Conservation (phyloP, 2,329 filamentous ascomycete species). For the Paraphoma chrysanthemicola region DNA sequence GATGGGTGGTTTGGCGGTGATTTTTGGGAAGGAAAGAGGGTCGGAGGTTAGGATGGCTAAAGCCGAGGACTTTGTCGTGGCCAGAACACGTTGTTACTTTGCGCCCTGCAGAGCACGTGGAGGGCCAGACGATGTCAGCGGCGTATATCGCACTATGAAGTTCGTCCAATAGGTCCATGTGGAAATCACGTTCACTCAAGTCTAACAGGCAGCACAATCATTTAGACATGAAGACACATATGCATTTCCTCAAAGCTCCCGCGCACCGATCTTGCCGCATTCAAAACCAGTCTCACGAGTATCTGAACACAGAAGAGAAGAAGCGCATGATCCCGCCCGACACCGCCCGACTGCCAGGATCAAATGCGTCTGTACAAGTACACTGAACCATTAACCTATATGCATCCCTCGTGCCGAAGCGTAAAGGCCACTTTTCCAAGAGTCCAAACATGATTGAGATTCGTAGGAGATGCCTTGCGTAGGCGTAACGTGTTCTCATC, state of each 20-base stretch:
- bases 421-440: slow-evolving; percentile 15
- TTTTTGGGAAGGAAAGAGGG: slow-evolving; percentile 12
- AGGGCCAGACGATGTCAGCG: background rate
- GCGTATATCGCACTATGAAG: background rate
- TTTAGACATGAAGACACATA: background rate
- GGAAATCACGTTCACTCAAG: too few relatives aligned
- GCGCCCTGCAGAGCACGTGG: background rate
- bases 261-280: slow-evolving; percentile 6
- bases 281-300: slow-evolving; percentile 9
- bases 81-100: background rate
- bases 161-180: too few relatives aligned
- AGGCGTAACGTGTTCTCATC: slow-evolving; percentile 8
- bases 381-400: slow-evolving; percentile 26
- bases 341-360: slow-evolving; percentile 5
- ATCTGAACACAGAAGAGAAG: slow-evolving; percentile 18
- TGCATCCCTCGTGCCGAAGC: slow-evolving; percentile 24
- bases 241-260: slow-evolving; percentile 12
- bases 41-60: slow-evolving; percentile 18
- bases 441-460: slow-evolving; percentile 12
- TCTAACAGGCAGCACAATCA: too few relatives aligned
- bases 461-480: slow-evolving; percentile 1
- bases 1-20: slow-evolving; percentile 19
- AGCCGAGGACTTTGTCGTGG: background rate
- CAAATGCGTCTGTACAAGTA: slow-evolving; percentile 35
- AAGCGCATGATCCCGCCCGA: slow-evolving; percentile 8